A percentile compares a stretch with the other conserved stretches of the same genome.
These are phyloP conservation scores for Rhizopus arrhizus DNA, from an alignment of 371 early-diverging fungal species.

Conservation along the genomic window DNA sequence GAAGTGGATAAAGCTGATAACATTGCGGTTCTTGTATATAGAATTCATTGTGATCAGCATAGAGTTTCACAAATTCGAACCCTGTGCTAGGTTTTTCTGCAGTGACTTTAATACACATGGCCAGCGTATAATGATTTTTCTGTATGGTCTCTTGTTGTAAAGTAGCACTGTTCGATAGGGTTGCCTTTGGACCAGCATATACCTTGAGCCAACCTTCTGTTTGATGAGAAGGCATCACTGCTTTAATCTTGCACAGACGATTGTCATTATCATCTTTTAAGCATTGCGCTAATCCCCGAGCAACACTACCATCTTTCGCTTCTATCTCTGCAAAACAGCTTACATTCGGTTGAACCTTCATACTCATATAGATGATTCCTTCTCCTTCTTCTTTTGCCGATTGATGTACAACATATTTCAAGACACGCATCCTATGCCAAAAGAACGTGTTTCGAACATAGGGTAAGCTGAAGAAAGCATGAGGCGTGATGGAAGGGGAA, in stretches of 20 bases:
- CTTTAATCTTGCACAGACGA: slow-evolving; percentile 46
- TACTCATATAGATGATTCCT: slow-evolving; percentile 15
- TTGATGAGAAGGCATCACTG: slow-evolving; percentile 39
- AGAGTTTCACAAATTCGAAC: slow-evolving; percentile 52
- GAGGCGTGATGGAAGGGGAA: slow-evolving; percentile 28
- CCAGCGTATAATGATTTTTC: slow-evolving; percentile 32
- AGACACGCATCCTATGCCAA: slow-evolving; percentile 30
- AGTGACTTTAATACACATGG: slow-evolving; percentile 32
- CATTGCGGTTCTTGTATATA: slow-evolving; percentile 54
- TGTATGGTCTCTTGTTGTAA: slow-evolving; percentile 20
- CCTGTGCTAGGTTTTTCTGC: neutral
- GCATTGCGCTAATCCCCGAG: slow-evolving; percentile 44
- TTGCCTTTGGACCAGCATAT: slow-evolving; percentile 36
- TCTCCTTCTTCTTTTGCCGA: slow-evolving; percentile 1
- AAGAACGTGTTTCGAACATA: slow-evolving; percentile 43
- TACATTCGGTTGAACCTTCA: slow-evolving; percentile 22
- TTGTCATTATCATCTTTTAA: slow-evolving; percentile 10
- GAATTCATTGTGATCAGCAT: slow-evolving; percentile 37
- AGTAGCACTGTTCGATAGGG: slow-evolving; percentile 5
- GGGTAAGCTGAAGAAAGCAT: slow-evolving; percentile 42
- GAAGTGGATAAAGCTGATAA: slow-evolving; percentile 46
- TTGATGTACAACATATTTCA: slow-evolving; percentile 15
- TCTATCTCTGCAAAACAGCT: slow-evolving; percentile 45
- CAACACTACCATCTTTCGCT: slow-evolving; percentile 16
- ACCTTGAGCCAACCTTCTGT: slow-evolving; percentile 47